A percentile compares a stretch with the other conserved stretches of the same genome.
Conservation (phyloP, 2,329 filamentous ascomycete genomes). For the Fusarium sororula region DNA sequence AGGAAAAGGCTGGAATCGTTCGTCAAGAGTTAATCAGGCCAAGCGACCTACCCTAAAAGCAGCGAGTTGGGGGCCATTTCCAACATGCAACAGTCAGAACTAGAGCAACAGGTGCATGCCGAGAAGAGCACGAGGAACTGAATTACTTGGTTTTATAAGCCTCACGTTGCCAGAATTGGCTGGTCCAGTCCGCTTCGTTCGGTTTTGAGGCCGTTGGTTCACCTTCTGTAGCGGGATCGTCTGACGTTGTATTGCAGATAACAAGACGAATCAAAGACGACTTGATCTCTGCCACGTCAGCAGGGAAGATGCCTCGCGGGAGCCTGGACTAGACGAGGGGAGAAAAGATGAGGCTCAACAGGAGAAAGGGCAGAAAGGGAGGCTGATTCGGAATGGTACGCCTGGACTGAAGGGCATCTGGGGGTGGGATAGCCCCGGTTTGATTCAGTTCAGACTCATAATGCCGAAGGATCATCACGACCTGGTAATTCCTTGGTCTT, state of each 20-base stretch:
- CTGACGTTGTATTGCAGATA: constrained; percentile 29
- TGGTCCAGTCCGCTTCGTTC: background rate
- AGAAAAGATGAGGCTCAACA: constrained; percentile 26
- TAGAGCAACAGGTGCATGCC: constrained; percentile 9
- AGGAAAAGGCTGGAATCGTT: constrained; percentile 2
- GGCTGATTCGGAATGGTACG: background rate
- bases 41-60: constrained; percentile 5
- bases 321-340: background rate
- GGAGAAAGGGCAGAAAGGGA: constrained; percentile 20
- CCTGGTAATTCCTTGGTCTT: background rate
- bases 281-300: constrained; percentile 33
- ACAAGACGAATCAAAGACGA: constrained; percentile 2
- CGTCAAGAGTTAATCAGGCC: background rate
- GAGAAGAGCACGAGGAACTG: background rate
- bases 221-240: constrained; percentile 1
- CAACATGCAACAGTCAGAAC: constrained; percentile 4
- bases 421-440: background rate
- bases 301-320: constrained; percentile 15
- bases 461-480: background rate
- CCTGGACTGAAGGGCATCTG: background rate
- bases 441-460: background rate
- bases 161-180: background rate
- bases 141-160: constrained; percentile 6
- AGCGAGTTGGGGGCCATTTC: constrained; percentile 11
- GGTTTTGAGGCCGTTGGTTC: constrained; percentile 19